Percentiles rank a stretch among this genome's conserved stretches.
phyloP scores from a whole-genome alignment of 768 basidiomycete species.

The Kwoniella botswanensis region DNA sequence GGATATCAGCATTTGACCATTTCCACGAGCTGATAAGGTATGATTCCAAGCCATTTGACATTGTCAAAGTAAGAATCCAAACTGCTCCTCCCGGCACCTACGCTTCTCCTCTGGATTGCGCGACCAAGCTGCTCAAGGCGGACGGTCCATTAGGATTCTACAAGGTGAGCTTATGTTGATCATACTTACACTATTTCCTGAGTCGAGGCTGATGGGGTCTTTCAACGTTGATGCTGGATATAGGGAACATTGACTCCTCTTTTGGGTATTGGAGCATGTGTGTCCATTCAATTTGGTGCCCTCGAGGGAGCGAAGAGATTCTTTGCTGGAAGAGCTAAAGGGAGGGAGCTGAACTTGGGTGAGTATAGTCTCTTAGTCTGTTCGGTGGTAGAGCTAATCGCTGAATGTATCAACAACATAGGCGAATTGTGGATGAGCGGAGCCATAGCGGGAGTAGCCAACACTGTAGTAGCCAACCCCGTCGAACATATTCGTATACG shows the following conservation, averaged over 20 bases:
- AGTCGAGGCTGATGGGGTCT: too few species aligned
- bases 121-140: constrained; percentile 83
- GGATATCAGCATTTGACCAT: neutral
- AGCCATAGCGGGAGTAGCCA: constrained; percentile 83
- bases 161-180: constrained; percentile 66
- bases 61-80: constrained; percentile 93
- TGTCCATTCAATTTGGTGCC: constrained; percentile 93
- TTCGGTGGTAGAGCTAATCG: too few species aligned
- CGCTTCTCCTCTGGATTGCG: constrained; percentile 83
- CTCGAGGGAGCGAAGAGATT: constrained; percentile 82
- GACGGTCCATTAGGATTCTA: constrained; percentile 95
- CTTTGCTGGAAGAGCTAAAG: constrained; percentile 69
- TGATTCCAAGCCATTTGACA: constrained; percentile 75
- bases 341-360: constrained; percentile 71
- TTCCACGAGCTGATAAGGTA: neutral
- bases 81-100: constrained; percentile 89
- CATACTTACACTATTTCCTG: too few species aligned
- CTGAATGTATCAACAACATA: neutral
- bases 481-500: constrained; percentile 98
- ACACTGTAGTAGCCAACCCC: constrained; percentile 90
- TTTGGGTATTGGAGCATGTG: constrained; percentile 89
- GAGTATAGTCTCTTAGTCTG: constrained; percentile 39
- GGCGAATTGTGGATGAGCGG: constrained; percentile 77
- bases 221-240: neutral
- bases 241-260: constrained; percentile 90